A percentile compares a stretch with the other conserved stretches of the same genome.
Conservation (phyloP, 345 rosid genomes). For the Citrus glauca region DNA sequence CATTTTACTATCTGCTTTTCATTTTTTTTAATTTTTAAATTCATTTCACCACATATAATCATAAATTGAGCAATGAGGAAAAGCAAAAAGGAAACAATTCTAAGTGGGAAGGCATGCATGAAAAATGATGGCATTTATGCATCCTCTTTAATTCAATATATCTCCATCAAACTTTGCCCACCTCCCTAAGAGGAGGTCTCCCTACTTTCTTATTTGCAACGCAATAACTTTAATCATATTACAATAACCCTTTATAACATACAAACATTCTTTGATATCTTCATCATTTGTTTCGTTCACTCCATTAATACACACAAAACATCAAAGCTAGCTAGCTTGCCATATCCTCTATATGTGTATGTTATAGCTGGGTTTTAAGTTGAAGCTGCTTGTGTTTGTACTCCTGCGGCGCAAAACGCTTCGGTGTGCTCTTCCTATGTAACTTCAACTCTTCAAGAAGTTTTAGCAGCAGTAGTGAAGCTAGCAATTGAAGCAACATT, state of each 20-base stretch:
- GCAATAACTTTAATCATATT: conserved; percentile 15
- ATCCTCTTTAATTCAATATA: conserved; percentile 11
- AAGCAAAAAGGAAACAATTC: conserved; percentile 19
- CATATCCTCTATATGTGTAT: background rate
- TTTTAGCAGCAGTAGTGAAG: conserved; percentile 10
- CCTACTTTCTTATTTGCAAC: conserved; percentile 24
- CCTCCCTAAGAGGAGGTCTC: conserved; percentile 9
- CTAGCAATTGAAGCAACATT: too few relatives aligned
- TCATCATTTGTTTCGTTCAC: conserved; percentile 4
- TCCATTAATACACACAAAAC: background rate
- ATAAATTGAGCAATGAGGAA: conserved; percentile 22
- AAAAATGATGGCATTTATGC: conserved; percentile 25
- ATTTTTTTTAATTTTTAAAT: background rate
- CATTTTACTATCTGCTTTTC: background rate
- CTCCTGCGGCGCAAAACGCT: conserved; percentile 60
- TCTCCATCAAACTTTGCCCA: background rate
- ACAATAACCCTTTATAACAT: background rate
- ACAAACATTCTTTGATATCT: background rate
- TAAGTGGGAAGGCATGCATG: conserved; percentile 27
- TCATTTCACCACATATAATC: conserved; percentile 8
- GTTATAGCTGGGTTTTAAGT: too few relatives aligned
- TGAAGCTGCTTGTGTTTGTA: conserved; percentile 9
- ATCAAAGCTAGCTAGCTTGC: background rate
- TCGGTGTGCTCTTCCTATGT: conserved; percentile 70
- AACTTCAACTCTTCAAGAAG: conserved; percentile 27